A percentile compares a stretch with the other conserved stretches of the same genome.
Conservation (phyloP, 2,329 filamentous ascomycete species). For the Alternaria alternata region DNA sequence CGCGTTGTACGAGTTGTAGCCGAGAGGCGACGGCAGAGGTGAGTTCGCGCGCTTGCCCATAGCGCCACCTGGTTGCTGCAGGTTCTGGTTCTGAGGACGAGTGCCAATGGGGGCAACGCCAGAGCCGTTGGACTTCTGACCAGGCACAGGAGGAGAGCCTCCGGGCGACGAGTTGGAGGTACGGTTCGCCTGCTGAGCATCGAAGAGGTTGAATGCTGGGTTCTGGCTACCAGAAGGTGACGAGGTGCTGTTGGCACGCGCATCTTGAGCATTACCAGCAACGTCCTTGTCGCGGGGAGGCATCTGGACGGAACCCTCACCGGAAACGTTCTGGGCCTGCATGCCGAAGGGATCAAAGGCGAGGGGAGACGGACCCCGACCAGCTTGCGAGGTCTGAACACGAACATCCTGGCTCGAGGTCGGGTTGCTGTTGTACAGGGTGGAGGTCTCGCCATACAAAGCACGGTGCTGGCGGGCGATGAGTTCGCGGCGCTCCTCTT, state of each 20-base stretch:
- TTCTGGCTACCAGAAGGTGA: slow-evolving; percentile 77
- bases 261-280: slow-evolving; percentile 62
- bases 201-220: slow-evolving; percentile 58
- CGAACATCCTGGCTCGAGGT: slow-evolving; percentile 72
- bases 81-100: slow-evolving; percentile 70
- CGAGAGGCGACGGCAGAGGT: slow-evolving; percentile 87
- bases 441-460: slow-evolving; percentile 79
- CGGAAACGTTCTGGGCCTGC: slow-evolving; percentile 58
- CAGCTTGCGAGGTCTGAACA: slow-evolving; percentile 66
- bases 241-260: slow-evolving; percentile 82
- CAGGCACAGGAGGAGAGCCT: slow-evolving; percentile 76
- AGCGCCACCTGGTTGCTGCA: slow-evolving; percentile 65
- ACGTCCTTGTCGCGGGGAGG: slow-evolving; percentile 57
- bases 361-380: slow-evolving; percentile 78
- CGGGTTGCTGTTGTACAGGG: slow-evolving; percentile 73
- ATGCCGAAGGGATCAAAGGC: slow-evolving; percentile 75
- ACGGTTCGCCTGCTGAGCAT: slow-evolving; percentile 72
- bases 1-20: slow-evolving; percentile 67
- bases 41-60: slow-evolving; percentile 86
- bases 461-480: slow-evolving; percentile 96
- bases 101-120: slow-evolving; percentile 93
- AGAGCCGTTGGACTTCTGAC: slow-evolving; percentile 66
- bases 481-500: slow-evolving; percentile 94
- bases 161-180: slow-evolving; percentile 88
- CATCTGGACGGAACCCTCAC: slow-evolving; percentile 63